Evolutionary conservation across 1,284 basidiomycete genomes (phyloP), one percentile per base, ranked within the genome.

Genomic region (Apiotrichum gamsii): DNA sequence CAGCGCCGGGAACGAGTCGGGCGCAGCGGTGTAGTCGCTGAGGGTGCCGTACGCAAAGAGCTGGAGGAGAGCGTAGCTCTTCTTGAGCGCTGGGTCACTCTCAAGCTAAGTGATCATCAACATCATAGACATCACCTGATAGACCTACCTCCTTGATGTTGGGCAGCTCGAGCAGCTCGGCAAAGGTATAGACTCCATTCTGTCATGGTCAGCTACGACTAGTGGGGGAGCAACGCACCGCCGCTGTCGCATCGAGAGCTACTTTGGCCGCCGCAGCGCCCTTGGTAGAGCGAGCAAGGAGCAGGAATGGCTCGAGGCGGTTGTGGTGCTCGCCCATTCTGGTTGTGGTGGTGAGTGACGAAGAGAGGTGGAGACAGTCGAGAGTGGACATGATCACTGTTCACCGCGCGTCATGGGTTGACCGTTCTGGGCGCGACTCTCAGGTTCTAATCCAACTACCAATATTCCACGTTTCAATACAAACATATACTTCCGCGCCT

Each of bases 251-350:
- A 66, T 95, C 85, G 59, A 83, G 77, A 19, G 93, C 75, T 47
- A 95, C 79, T 64, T 91, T 90, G 9, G 88, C 90, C 0, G 90
- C 90, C 0, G 85, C 89, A 0, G 89, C 88, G 2, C 93, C 93
- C 62, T 87, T 90, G 2, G 86, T 82, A 0, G 85, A 85, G 64
- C 91, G 90, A 4, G 85, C 87, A 72, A 96, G 85, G 47, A 96
- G 78, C 25, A 95, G 68, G 67, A 87, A 93, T 0, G 90, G 87
- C 72, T 95, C 89, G 6, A 93, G 47, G 14, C 49, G 52, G 2
- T 61, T 47, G 35, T 58, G 43, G 23, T 43, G 43, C 36, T 65
- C 60, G 28, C 57, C 41, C 62, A 67, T 67, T 30, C 35, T 23
- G n/a, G 31, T 23, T 16, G 9, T 30, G 28, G 14, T 25, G 24